These are phyloP conservation scores for Tremella mesenterica DNA, from an alignment of 768 basidiomycete species.

Conservation along the genomic window DNA sequence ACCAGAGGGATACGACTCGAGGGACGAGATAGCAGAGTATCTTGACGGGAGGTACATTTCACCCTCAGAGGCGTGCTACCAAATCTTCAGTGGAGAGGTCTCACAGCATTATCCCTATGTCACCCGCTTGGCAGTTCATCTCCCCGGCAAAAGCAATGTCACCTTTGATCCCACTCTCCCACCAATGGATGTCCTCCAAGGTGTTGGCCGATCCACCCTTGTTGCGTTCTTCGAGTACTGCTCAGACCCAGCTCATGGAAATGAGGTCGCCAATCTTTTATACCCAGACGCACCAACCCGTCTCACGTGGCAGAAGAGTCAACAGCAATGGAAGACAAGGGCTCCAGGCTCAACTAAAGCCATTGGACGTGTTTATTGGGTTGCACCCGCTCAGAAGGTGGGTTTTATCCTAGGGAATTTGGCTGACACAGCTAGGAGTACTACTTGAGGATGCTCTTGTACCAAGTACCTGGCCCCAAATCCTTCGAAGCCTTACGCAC, in stretches of 20 bases:
- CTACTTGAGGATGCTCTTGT: slow-evolving; percentile 48
- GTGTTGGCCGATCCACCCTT: neutral
- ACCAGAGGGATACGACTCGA: neutral
- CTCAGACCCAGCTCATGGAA: neutral
- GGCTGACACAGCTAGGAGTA: slow-evolving; percentile 24
- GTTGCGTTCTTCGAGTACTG: neutral
- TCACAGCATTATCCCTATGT: slow-evolving; percentile 46
- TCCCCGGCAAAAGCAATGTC: slow-evolving; percentile 46
- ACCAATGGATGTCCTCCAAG: neutral
- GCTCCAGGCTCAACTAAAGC: too few relatives aligned
- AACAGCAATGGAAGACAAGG: neutral
- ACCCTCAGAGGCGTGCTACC: slow-evolving; percentile 45
- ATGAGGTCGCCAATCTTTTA: neutral
- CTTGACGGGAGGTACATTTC: slow-evolving; percentile 47
- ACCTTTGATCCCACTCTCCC: slow-evolving; percentile 25
- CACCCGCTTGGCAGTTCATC: slow-evolving; percentile 48
- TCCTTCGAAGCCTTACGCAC: slow-evolving; percentile 30
- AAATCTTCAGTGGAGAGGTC: slow-evolving; percentile 41
- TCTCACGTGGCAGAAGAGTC: neutral
- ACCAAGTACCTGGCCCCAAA: slow-evolving; percentile 46
- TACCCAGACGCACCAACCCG: neutral
- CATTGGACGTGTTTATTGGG: neutral
- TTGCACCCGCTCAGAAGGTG: neutral
- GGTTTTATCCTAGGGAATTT: neutral
- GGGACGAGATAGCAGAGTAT: slow-evolving; percentile 45